These are phyloP conservation scores for Coemansia brasiliensis DNA, from an alignment of 192 early-diverging fungal genomes.

Conservation along the genomic window DNA sequence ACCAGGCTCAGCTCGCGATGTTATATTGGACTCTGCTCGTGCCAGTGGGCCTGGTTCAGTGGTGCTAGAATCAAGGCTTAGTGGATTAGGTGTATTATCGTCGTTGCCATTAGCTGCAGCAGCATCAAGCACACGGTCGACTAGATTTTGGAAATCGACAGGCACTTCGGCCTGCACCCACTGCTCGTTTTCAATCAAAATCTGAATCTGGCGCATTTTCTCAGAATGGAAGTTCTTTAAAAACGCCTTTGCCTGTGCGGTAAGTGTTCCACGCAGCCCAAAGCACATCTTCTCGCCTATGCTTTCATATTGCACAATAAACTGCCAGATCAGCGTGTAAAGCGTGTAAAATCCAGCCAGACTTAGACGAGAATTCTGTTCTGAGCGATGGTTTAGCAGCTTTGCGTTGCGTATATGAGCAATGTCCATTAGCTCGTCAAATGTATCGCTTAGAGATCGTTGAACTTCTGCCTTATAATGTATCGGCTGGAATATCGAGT, in stretches of 20 bases:
- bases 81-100: background rate
- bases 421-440: conserved; percentile 80
- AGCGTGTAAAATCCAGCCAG: conserved; percentile 86
- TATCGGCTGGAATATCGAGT: background rate
- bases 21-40: background rate
- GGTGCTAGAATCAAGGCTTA: conserved; percentile 4
- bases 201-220: conserved; percentile 79
- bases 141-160: conserved; percentile 87
- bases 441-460: conserved; percentile 69
- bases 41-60: background rate
- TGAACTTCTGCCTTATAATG: conserved; percentile 48
- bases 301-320: conserved; percentile 74
- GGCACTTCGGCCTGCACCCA: conserved; percentile 95
- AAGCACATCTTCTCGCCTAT: conserved; percentile 86
- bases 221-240: conserved; percentile 93
- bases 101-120: conserved; percentile 10
- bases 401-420: conserved; percentile 86
- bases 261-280: conserved; percentile 82
- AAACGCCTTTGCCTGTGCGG: conserved; percentile 92
- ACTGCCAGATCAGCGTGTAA: conserved; percentile 78
- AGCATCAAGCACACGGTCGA: conserved; percentile 67
- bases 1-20: background rate
- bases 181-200: conserved; percentile 94
- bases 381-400: conserved; percentile 79
- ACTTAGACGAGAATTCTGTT: conserved; percentile 86